Base-by-base conservation (phyloP, 768 basidiomycete species). In the Phlebiopsis flavidoalba region DNA sequence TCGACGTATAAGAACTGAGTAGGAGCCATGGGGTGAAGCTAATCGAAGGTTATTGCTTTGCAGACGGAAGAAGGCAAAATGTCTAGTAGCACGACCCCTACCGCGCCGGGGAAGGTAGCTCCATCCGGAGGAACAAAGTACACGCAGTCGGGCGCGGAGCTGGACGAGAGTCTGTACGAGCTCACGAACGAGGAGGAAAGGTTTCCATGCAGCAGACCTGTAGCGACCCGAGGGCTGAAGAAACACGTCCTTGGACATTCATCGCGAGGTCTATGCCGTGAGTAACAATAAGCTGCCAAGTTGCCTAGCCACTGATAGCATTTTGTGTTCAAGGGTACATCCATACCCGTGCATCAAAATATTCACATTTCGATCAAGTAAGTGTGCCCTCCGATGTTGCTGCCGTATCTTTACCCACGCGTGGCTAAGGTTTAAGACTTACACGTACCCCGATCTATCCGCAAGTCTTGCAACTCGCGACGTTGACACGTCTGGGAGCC, bases 401-500 rank as follows among this genome's bases (percentile, higher is more conserved):
- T 43, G n/a, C 6, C 17, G 50, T 5, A 7, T 22, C 6, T 40
- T 31, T 26, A 33, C 33, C 17, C 15, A 24, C 26, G 6, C 6
- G 26, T 31, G 26, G 6, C 26, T 46, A 74, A n/a, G 71, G 12
- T 52, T 64, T 37, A 69, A 67, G 53, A 66, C 72, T 15, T 58
- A 66, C 0, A 59, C 64, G 24, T 54, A 69, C 36, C 69, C n/a
- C 69, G 2, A 63, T 60, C 8, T 74, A 74, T 60, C n/a, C 59
- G 4, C 51, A 66, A 7, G 56, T 77, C 8, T 67, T 80, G 6
- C 66, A 69, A 45, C 69, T 81, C 12, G 78, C 74, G 5, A 69
- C 61, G 52, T 73, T 75, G 26, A n/a, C n/a, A n/a, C 74, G 75
- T 33, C 43, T 63, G 5, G 71, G 71, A 1, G 75, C 74, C 0